Base-by-base conservation (phyloP, 768 basidiomycete genomes). In the Lactarius hatsudake region DNA sequence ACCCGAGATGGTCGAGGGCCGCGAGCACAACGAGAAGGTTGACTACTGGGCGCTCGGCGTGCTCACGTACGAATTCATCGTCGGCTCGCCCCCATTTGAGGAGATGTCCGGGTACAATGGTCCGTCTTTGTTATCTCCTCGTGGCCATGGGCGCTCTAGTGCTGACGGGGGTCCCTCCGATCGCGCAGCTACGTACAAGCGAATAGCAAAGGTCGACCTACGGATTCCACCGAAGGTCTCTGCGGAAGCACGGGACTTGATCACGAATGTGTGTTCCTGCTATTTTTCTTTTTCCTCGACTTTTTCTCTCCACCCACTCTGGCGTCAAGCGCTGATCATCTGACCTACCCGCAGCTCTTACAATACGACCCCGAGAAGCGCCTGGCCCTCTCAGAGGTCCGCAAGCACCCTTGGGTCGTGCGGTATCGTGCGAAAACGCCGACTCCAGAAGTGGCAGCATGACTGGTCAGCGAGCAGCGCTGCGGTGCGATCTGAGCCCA, bases 41-140 rank as follows among this genome's bases (percentile, higher is more conserved):
- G 96, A 98, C 73, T 84, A 94, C 66, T 99, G 96, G 96, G 96
- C 96, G 0, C 80, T 99, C 32, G 96, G 96, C 55, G 96, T 98
- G n/a, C 81, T 99, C 69, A 90, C 90, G 1, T 99, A 94, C 75
- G 96, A 99, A 76, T 98, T 99, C 76, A 78, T 98, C 67, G 86
- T 87, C 61, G 96, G 96, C 6, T 84, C 83, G 13, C 88, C 88
- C 23, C 88, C 88, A 0, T 99, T 98, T 70, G 96, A 98, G 74
- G 94, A 96, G 74, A 78, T 89, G 68, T 83, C 75, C 62, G 93
- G 92, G 54, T 85, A 88, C 60, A 86, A 85, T 63, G 92, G 93
- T 93, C 68, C 64, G 87, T 75, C 38, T 26, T 34, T 68, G 15
- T 20, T 26, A n/a, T 40, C 7, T 58, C 40, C 7, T 64, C 7